Evolutionary conservation across 2,329 filamentous ascomycete species (phyloP), one percentile per base, ranked within the genome.

Genomic region (Apiospora pterosperma): DNA sequence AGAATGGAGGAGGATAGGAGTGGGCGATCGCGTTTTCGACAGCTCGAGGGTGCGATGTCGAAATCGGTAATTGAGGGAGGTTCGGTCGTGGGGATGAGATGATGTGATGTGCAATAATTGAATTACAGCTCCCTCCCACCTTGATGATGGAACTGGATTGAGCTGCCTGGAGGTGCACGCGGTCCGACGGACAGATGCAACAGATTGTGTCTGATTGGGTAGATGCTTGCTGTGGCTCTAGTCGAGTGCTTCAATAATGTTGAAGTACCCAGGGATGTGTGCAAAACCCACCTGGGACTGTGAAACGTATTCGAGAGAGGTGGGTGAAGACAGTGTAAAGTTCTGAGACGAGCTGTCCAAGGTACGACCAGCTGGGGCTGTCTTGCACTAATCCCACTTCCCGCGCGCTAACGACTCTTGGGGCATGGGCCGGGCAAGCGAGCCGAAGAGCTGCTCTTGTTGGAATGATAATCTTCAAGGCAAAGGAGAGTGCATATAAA

Each of bases 121-220:
- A 55, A 55, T 28, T 55, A n/a, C 48, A 55, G 48, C 48, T 55
- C 48, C 48, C 48, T 55, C 48, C 48, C 48, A 55, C 48, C 48
- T 55, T 55, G 48, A 55, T 55, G 48, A 55, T 55, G 48, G 48
- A 34, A 55, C 48, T 55, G 48, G 25, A 42, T 42, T 21, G n/a
- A 42, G 41, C 48, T 34, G 44, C 44, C 31, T 31, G 14, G 28
- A 55, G 48, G 48, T 55, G 48, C 48, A 55, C 48, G 48, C 48
- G 48, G 48, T 6, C 48, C 48, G 48, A 55, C 48, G 25, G 48
- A 55, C 48, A 55, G 28, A 55, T 34, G 48, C 48, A 55, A 55
- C 48, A 34, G 48, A 2, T 28, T 34, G 2, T 55, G 48, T 55
- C 48, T 55, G 48, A 55, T 55, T 55, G 48, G 48, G 7, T 19